phyloP scores from a whole-genome alignment of 441 rosid species.

The Omphalea diandra region DNA sequence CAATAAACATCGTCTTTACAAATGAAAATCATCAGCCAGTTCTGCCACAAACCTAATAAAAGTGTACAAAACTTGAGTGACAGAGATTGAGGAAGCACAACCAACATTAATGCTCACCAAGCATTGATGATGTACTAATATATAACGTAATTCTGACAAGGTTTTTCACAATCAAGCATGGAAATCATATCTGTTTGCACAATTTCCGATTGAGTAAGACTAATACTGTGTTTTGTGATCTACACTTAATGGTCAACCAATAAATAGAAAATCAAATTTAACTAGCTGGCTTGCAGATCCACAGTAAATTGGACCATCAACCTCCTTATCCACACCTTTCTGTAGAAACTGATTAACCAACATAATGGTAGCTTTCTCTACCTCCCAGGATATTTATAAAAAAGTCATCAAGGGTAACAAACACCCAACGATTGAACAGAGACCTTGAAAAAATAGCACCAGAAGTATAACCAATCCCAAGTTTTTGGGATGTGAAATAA shows the following conservation, averaged over 20 bases:
- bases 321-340: background rate
- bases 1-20: conserved; percentile 1
- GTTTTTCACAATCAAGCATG: conserved; percentile 2
- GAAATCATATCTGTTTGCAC: no score
- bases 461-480: background rate
- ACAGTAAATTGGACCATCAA: background rate
- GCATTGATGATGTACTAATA: background rate
- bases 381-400: background rate
- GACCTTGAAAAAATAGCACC: no score
- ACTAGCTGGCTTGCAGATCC: background rate
- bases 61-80: background rate
- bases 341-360: no score
- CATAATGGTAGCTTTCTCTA: no score
- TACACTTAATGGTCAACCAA: background rate
- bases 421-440: no score
- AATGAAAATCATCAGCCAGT: conserved; percentile 7
- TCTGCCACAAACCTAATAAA: background rate
- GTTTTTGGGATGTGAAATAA: conserved; percentile 3
- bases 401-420: no score
- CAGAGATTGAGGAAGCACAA: background rate
- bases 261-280: background rate
- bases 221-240: no score
- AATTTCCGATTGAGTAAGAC: no score
- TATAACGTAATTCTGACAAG: background rate
- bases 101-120: background rate